Base-by-base conservation (phyloP, 73 alveolate genomes). In the Paraurostyla sp. region DNA sequence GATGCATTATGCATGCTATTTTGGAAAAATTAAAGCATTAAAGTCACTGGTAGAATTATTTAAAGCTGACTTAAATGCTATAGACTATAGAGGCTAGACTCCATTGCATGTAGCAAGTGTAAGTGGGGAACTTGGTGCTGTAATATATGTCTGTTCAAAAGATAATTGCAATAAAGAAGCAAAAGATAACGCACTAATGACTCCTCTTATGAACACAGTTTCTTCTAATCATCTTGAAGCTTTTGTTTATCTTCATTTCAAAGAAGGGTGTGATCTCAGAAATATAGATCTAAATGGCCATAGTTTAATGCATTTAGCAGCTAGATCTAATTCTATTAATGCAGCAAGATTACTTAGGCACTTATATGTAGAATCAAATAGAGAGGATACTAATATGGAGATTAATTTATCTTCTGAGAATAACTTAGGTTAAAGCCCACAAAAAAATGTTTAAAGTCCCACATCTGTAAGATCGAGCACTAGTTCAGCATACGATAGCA, bases 151-250 rank as follows among this genome's bases (percentile, higher is more conserved):
- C 23, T 18, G 51, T 7, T 73, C 87, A 2, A 30, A 23, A 50
- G 27, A 23, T 9, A 22, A 4, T 13, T 27, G 71, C 71, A 73
- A 23, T 50, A 73, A 73, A 73, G 87, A 73, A 25, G 50, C 87
- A 4, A 73, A 73, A 25, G 87, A 73, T 50, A 73, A 73, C 42
- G 87, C 73, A 0, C 56, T 73, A 73, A 73, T 73, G 87, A 73
- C 87, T 4, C 73, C 87, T 45, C 32, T 73, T 9, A 73, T 73
- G 87, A 73, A 73, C 48, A 43, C 87, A 23, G 71, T 73, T n/a
- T 2, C 23, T 13, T 43, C 38, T 73, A 43, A 4, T 18, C 25
- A 73, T 30, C 29, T 15, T 11, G 69, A 45, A 43, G 4, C 42
- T 15, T 73, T 73, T 27, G 33, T 48, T 9, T 30, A 73, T 50